phyloP scores from a whole-genome alignment of 495 filamentous ascomycete species.

The Penicillium odoratum region DNA sequence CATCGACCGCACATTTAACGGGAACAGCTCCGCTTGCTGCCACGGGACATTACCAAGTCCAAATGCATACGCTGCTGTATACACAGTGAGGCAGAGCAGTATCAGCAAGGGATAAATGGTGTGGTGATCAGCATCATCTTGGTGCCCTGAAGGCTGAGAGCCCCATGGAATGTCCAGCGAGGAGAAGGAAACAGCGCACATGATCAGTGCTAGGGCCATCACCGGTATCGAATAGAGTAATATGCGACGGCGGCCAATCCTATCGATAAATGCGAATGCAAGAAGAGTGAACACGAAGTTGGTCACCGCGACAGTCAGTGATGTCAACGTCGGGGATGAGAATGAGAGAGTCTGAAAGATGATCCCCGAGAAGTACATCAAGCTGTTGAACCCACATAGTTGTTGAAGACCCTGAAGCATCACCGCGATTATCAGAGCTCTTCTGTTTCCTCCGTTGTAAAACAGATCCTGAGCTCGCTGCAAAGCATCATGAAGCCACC shows the following conservation, averaged over 20 bases:
- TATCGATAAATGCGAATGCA: conserved; percentile 78
- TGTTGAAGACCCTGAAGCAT: conserved; percentile 88
- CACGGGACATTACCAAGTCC: conserved; percentile 93
- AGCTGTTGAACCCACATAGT: conserved; percentile 85
- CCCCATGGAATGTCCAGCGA: conserved; percentile 44
- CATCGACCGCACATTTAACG: conserved; percentile 75
- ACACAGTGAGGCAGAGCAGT: conserved; percentile 71
- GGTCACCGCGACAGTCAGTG: conserved; percentile 76
- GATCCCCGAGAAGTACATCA: conserved; percentile 96
- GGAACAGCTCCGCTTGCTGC: conserved; percentile 91
- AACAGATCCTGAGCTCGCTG: conserved; percentile 57
- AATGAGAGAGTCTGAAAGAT: conserved; percentile 84
- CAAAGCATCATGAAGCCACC: conserved; percentile 33
- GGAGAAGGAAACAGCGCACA: conserved; percentile 67
- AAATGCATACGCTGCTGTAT: conserved; percentile 80
- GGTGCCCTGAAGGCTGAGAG: conserved; percentile 16
- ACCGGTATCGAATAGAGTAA: conserved; percentile 81
- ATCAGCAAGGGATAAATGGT: conserved; percentile 50
- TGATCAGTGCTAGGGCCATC: conserved; percentile 71
- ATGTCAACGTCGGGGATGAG: conserved; percentile 74
- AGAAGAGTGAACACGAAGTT: conserved; percentile 80
- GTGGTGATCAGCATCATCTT: conserved; percentile 9
- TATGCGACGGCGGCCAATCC: conserved; percentile 75
- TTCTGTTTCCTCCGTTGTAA: conserved; percentile 62
- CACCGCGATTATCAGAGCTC: conserved; percentile 81